Base-by-base conservation (phyloP, 441 rosid species). In the Geranium incanum region DNA sequence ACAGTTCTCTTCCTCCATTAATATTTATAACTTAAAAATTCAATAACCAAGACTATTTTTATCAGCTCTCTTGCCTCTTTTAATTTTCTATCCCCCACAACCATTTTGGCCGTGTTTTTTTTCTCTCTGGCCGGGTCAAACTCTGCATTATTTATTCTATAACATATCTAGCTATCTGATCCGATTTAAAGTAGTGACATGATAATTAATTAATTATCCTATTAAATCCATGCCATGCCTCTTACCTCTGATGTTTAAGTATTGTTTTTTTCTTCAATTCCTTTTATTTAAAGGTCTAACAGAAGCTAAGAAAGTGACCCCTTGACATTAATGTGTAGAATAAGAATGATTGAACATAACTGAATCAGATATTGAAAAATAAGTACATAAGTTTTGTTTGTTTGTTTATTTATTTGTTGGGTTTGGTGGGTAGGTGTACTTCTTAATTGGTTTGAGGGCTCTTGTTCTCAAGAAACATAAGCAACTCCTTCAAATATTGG, bases 361-460 rank as follows among this genome's bases (percentile, higher is more conserved):
- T 52, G 6, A 57, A 57, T 21, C 3, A 57, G 63, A 15, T 57
- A 57, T 57, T 57, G 63, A 57, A 57, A 28, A 57, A 57, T 57
- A 57, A 57, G 7, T 16, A 57, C 3, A 71, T 6, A 21, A 71
- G 48, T 57, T 28, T 13, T 16, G 18, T 68, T 60, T 48, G 3
- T 28, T 28, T 28, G 33, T 28, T 28, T 28, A 28, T 28, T 28
- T 28, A 28, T 71, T 78, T 69, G 63, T 59, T 43, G 67, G n/a
- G 74, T 75, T 77, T 79, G 82, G 75, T 77, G 33, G 83, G 81
- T 81, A 36, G 83, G 79, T 75, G 72, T 39, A 69, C 65, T 78
- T 79, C 72, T 78, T 70, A 57, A 57, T 57, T 57, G 63, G 63
- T 6, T 57, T 57, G 21, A 57, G 23, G 64, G 71, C 77, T 78